These are phyloP conservation scores for Punctularia strigosozonata DNA, from an alignment of 768 basidiomycete genomes.

Conservation along the genomic window DNA sequence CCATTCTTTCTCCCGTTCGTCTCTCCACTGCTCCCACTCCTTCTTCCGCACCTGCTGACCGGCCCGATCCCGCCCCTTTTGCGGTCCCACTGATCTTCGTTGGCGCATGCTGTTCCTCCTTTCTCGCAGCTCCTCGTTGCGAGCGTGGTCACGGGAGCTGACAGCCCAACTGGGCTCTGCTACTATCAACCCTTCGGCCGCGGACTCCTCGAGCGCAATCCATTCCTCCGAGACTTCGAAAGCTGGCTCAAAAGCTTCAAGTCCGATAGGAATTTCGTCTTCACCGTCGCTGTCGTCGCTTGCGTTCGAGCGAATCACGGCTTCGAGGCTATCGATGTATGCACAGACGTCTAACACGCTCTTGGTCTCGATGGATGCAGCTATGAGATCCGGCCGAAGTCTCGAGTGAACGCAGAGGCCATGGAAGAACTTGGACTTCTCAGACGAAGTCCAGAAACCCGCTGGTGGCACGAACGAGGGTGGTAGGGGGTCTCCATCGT, in stretches of 20 bases:
- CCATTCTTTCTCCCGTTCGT: slow-evolving; percentile 13
- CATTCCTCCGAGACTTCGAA: slow-evolving; percentile 40
- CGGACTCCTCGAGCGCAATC: slow-evolving; percentile 34
- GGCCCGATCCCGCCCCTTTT: slow-evolving; percentile 9
- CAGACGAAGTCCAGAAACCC: slow-evolving; percentile 52
- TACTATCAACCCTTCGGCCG: slow-evolving; percentile 19
- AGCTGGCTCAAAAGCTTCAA: slow-evolving; percentile 30
- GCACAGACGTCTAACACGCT: slow-evolving; percentile 52
- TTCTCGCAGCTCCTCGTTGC: slow-evolving; percentile 8
- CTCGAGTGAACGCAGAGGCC: slow-evolving; percentile 56
- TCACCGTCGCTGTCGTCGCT: slow-evolving; percentile 2
- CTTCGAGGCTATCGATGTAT: slow-evolving; percentile 48
- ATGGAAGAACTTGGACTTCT: slow-evolving; percentile 65
- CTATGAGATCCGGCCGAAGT: slow-evolving; percentile 68
- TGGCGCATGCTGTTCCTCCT: slow-evolving; percentile 11
- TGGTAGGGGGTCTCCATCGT: slow-evolving; percentile 21
- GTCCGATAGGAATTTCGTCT: slow-evolving; percentile 5
- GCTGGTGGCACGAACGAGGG: slow-evolving; percentile 17
- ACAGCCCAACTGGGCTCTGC: slow-evolving; percentile 20
- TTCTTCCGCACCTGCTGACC: not conserved
- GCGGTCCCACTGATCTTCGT: too few species aligned
- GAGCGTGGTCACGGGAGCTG: slow-evolving; percentile 10
- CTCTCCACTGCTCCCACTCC: slow-evolving; percentile 2
- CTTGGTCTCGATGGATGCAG: slow-evolving; percentile 54
- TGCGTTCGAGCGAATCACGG: slow-evolving; percentile 23